Percentiles rank a stretch among this genome's conserved stretches.
Evolutionary conservation across 2,329 filamentous ascomycete species (phyloP).

Genomic region (Penicillium palitans): DNA sequence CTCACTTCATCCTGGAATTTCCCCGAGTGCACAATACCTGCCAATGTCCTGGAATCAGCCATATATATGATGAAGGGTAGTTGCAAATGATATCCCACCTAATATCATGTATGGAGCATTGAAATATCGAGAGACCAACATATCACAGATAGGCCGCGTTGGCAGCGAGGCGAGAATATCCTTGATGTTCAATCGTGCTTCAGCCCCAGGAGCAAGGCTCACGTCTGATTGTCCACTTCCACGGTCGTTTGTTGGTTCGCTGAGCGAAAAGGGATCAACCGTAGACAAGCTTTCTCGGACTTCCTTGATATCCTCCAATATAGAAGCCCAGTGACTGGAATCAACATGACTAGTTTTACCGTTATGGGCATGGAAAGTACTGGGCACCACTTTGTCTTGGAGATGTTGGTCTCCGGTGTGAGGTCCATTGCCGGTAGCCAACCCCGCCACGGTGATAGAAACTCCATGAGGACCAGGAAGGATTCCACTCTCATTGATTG

Average conservation of each 20-base stretch:
- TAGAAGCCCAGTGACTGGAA: slow-evolving; percentile 16
- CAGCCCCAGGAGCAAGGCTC: not conserved
- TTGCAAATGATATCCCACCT: slow-evolving; percentile 6
- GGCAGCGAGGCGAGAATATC: slow-evolving; percentile 10
- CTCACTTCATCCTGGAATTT: slow-evolving; percentile 16
- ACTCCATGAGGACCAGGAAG: not conserved
- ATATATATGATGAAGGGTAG: not conserved
- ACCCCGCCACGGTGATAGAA: not conserved
- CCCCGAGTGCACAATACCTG: slow-evolving; percentile 17
- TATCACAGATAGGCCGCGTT: slow-evolving; percentile 9
- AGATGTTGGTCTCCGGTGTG: not conserved
- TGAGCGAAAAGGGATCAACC: not conserved
- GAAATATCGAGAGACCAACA: slow-evolving; percentile 16
- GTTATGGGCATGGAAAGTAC: not conserved
- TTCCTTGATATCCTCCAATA: slow-evolving; percentile 15
- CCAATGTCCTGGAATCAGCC: not conserved
- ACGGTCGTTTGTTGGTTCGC: not conserved
- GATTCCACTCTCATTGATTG: not conserved
- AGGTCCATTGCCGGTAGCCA: not conserved
- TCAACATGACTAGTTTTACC: slow-evolving; percentile 8
- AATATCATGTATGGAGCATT: slow-evolving; percentile 16
- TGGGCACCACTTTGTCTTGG: not conserved
- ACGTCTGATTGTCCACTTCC: slow-evolving; percentile 3
- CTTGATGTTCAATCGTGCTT: not conserved
- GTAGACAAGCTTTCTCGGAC: slow-evolving; percentile 9